Evolutionary conservation across 31 red algal genomes (phyloP), one percentile per base, ranked within the genome.

Genomic region (Asparagopsis taxiformis): DNA sequence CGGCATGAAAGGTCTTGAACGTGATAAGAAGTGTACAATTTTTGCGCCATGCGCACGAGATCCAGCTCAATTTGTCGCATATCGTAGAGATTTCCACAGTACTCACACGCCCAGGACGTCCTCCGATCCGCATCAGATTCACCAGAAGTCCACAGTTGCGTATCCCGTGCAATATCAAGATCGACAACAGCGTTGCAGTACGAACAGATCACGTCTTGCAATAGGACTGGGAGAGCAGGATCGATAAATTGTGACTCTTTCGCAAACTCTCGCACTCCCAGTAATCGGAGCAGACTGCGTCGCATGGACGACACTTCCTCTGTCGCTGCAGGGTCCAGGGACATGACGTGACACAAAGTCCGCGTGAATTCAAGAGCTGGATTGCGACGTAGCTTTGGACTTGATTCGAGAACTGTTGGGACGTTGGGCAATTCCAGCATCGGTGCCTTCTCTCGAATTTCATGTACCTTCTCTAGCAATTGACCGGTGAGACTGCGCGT

Each of bases 231-330:
- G 10, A 79, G 55, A 1, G 84, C 78, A 3, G 91, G 91, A 35
- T 85, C 68, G 0, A 75, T 39, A 67, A 88, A 95, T 41, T 80
- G 71, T 10, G 82, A 66, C 38, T 84, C 85, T 54, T 79, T 73
- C 31, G 82, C 83, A 59, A 96, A 96, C 54, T 96, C 92, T 13
- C 86, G 79, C 17, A 90, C 92, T n/a, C 87, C 79, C 31, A 96
- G 59, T 59, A 96, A 52, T 3, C 81, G 80, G 30, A 96, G 68
- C 7, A 91, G 59, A 38, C 65, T 81, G 25, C 92, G 59, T 0
- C 92, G 69, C 74, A 96, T 80, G 20, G 52, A 36, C n/a, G 79
- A 68, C 10, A 90, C 85, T 54, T 88, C 85, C 33, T 89, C 92
- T 50, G 61, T 56, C 23, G 70, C 72, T 34, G 86, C 62, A 10